Conservation (phyloP, 1,284 basidiomycete species). For the Cryptococcus sp. region DNA sequence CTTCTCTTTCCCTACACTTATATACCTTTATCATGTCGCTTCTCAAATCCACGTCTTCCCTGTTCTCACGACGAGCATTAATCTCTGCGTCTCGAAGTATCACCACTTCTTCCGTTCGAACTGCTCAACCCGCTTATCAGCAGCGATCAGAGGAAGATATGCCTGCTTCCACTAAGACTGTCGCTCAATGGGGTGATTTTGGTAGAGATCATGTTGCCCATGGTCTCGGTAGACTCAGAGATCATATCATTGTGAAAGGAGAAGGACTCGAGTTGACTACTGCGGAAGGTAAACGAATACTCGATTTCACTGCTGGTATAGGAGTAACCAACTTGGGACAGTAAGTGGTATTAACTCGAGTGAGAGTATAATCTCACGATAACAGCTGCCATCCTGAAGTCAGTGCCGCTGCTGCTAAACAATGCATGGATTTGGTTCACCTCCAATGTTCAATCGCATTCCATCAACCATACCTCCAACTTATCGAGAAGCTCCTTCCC, state of each 20-base stretch:
- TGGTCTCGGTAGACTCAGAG: conserved; percentile 36
- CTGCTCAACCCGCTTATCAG: neutral
- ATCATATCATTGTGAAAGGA: conserved; percentile 71
- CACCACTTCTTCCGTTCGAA: neutral
- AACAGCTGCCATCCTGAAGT: conserved; percentile 70
- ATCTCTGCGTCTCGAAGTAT: neutral
- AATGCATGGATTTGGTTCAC: conserved; percentile 76
- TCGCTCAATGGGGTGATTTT: conserved; percentile 29
- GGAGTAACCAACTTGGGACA: conserved; percentile 38
- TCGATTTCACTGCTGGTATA: conserved; percentile 85
- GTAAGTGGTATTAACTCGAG: conserved; percentile 12
- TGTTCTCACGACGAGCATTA: too few species aligned
- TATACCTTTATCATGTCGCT: too few species aligned
- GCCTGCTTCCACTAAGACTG: conserved; percentile 18
- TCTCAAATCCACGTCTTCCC: too few species aligned
- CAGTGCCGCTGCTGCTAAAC: conserved; percentile 77
- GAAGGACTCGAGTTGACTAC: conserved; percentile 64
- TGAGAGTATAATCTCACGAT: neutral
- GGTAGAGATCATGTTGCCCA: conserved; percentile 35
- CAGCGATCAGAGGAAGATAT: conserved; percentile 6
- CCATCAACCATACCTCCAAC: conserved; percentile 72
- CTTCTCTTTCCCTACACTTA: too few species aligned
- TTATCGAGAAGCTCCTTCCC: conserved; percentile 51
- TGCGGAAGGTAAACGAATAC: conserved; percentile 62
- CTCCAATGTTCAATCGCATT: conserved; percentile 54